Evolutionary conservation across 2,329 filamentous ascomycete species (phyloP).

Genomic region (Tetracladium maxilliforme): DNA sequence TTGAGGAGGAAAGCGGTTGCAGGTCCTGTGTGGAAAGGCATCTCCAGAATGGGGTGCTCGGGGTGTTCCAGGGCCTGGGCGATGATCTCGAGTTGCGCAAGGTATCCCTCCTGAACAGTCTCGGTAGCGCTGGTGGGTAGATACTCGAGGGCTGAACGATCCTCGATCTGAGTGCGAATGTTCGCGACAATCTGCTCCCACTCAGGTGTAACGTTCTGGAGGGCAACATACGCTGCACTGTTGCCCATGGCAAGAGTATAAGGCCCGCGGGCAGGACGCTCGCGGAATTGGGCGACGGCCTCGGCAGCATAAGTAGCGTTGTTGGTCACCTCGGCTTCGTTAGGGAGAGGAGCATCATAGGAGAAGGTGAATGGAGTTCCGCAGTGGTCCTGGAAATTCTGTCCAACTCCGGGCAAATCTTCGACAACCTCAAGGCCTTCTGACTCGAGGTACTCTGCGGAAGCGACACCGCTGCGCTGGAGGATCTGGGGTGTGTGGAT

Average conservation of each 20-base stretch:
- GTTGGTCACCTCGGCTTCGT: conserved; percentile 8
- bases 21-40: conserved; percentile 12
- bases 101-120: conserved; percentile 7
- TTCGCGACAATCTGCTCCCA: conserved; percentile 9
- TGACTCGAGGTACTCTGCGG: conserved; percentile 11
- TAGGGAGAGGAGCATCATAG: conserved; percentile 4
- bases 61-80: conserved; percentile 7
- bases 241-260: conserved; percentile 19
- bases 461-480: conserved; percentile 11
- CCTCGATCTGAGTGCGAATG: conserved; percentile 10
- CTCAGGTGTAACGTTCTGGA: conserved; percentile 10
- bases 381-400: conserved; percentile 18
- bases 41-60: conserved; percentile 14
- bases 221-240: conserved; percentile 14
- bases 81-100: conserved; percentile 9
- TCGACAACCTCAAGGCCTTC: conserved; percentile 16
- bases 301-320: conserved; percentile 17
- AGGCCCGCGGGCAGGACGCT: conserved; percentile 16
- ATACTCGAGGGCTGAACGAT: conserved; percentile 8
- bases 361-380: conserved; percentile 2
- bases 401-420: conserved; percentile 24
- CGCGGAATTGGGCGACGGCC: conserved; percentile 14
- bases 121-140: conserved; percentile 3
- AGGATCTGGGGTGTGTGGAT: conserved; percentile 10
- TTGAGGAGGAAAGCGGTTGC: conserved; percentile 13